Conservation (phyloP, 2,329 filamentous ascomycete species). For the Sphaerostilbella broomeana region DNA sequence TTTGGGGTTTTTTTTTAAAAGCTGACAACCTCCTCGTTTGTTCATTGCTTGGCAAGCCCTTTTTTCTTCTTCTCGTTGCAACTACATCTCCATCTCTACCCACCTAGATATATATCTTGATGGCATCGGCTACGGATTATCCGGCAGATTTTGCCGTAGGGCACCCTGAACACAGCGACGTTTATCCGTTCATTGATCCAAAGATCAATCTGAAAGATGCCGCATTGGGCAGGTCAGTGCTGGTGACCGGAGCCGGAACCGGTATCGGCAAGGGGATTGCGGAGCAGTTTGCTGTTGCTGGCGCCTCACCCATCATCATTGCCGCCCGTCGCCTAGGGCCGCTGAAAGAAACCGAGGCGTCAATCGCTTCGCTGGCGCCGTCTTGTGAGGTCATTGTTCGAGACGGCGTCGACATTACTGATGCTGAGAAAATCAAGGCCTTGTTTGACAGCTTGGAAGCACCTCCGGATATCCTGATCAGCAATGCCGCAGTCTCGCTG, state of each 20-base stretch:
- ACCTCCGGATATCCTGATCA: background rate
- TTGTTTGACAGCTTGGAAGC: constrained; percentile 1
- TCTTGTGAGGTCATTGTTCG: background rate
- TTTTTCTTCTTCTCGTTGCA: too few species aligned
- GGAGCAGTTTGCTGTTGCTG: constrained; percentile 1
- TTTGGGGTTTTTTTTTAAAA: too few species aligned
- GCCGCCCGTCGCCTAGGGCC: background rate
- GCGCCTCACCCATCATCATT: background rate
- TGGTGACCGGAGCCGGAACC: background rate
- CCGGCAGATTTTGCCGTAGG: background rate
- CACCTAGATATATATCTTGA: too few species aligned
- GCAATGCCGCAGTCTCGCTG: constrained; percentile 3
- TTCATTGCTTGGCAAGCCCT: too few species aligned
- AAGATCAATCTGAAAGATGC: background rate
- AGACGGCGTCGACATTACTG: background rate
- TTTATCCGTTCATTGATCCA: constrained; percentile 2
- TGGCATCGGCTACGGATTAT: too few species aligned
- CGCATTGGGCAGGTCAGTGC: background rate
- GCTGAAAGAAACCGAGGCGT: background rate
- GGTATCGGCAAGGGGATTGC: constrained; percentile 1
- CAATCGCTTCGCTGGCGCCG: background rate
- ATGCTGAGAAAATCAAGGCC: background rate
- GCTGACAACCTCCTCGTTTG: too few species aligned
- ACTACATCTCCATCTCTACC: too few species aligned
- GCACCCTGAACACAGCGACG: background rate